Evolutionary conservation across 495 filamentous ascomycete species (phyloP), one percentile per base, ranked within the genome.

Genomic region (Lepraria neglecta): DNA sequence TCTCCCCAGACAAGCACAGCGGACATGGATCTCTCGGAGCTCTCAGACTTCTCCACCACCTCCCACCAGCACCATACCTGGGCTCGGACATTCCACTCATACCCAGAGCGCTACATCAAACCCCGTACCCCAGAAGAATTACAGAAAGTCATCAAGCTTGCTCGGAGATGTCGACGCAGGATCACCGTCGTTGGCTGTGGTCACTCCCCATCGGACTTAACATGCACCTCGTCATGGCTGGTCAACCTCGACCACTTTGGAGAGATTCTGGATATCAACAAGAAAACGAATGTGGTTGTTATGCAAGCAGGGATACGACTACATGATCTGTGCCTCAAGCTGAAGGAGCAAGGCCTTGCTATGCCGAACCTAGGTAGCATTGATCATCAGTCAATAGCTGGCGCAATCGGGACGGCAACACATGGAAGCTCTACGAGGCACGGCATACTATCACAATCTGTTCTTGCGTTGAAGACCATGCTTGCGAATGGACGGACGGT

Each of bases 281-380:
- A 70, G 40, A 76, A 80, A 21, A 86, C 78, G 14, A 77, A 84
- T 40, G 69, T 85, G 31, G 80, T 94, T n/a, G 82, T 84, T 27
- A 83, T 96, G 64, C 80, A 97, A 74, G 87, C 87, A 4, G 94
- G 94, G 1, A 96, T 97, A 60, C 77, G 92, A 56, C 75, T 98
- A 48, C 79, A 80, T 61, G 76, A 87, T 52, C 77, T 98, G 51
- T 82, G 86, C 35, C 74, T 76, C 19, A 80, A 82, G 60, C 79
- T 96, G 56, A 87, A 87, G 58, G 80, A 84, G 56, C 69, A 84
- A 62, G 90, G 89, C 9, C 78, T 96, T 59, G 86, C 89, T 12
- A 81, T 97, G 78, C 87, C 87, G 24, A 95, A 91, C 68, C 77
- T 97, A 53, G 94, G 94, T 10, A 96, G 90, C 72, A 98, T 98